phyloP scores from a whole-genome alignment of 2,329 filamentous ascomycete species.

The Aspergillus tubingensis region DNA sequence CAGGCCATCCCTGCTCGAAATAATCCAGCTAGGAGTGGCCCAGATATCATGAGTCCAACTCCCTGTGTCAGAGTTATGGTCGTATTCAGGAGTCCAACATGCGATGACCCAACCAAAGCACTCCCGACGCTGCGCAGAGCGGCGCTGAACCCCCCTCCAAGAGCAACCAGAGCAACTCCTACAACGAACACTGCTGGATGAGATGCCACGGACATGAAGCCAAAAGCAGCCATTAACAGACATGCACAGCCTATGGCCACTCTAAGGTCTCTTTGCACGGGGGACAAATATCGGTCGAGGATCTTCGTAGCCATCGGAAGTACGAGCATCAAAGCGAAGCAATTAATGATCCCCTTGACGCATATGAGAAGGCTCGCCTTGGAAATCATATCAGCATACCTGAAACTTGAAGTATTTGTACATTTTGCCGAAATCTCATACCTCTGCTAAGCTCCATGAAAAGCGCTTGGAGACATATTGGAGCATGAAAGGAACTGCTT shows the following conservation, averaged over 20 bases:
- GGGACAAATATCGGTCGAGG: slow-evolving; percentile 7
- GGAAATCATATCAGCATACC: neutral
- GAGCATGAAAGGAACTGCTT: slow-evolving; percentile 13
- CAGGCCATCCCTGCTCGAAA: slow-evolving; percentile 11
- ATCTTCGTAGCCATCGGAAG: slow-evolving; percentile 9
- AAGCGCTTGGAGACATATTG: slow-evolving; percentile 19
- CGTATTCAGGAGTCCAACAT: slow-evolving; percentile 16
- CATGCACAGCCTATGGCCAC: slow-evolving; percentile 8
- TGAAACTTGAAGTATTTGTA: too few species aligned
- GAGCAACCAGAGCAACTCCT: slow-evolving; percentile 9
- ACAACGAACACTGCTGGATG: slow-evolving; percentile 9
- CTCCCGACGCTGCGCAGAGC: slow-evolving; percentile 18
- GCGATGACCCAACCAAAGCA: slow-evolving; percentile 11
- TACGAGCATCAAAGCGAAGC: slow-evolving; percentile 11
- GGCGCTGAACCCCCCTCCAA: slow-evolving; percentile 16
- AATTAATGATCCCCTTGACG: slow-evolving; percentile 12
- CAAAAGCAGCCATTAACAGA: slow-evolving; percentile 4
- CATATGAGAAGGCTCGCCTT: slow-evolving; percentile 15
- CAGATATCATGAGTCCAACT: slow-evolving; percentile 10
- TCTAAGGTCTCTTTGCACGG: slow-evolving; percentile 8
- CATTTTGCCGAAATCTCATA: neutral
- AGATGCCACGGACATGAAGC: slow-evolving; percentile 13
- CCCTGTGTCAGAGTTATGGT: slow-evolving; percentile 16
- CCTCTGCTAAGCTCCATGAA: slow-evolving; percentile 16
- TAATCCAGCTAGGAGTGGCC: slow-evolving; percentile 11